Conservation (phyloP, 345 rosid genomes). For the Excoecaria agallocha region DNA sequence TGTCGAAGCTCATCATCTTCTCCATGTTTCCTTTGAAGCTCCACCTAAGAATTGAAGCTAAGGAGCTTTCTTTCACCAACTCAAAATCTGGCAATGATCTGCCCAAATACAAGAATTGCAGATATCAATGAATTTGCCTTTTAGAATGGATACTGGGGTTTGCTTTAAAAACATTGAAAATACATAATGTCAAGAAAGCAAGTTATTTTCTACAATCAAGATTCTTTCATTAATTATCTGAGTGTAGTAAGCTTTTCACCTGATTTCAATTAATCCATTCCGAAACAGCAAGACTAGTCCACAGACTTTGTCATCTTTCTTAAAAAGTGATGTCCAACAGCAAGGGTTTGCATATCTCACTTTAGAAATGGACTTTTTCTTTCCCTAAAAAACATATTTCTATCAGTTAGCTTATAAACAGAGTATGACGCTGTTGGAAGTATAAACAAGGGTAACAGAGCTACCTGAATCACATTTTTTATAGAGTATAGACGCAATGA, state of each 20-base stretch:
- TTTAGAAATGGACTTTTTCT: constrained; percentile 26
- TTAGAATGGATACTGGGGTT: neutral
- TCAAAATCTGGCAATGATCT: constrained; percentile 79
- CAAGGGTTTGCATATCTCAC: constrained; percentile 30
- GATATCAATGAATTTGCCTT: neutral
- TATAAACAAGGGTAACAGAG: constrained; percentile 14
- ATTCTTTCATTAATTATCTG: neutral
- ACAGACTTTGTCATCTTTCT: constrained; percentile 20
- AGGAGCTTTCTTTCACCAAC: constrained; percentile 62
- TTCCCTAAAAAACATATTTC: constrained; percentile 18
- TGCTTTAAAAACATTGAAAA: neutral
- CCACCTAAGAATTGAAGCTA: constrained; percentile 76
- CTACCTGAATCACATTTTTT: constrained; percentile 67
- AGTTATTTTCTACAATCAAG: neutral
- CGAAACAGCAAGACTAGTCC: constrained; percentile 23
- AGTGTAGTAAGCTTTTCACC: constrained; percentile 11
- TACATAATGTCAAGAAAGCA: neutral
- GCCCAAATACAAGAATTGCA: constrained; percentile 21
- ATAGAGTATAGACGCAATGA: constrained; percentile 32
- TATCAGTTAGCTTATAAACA: constrained; percentile 7
- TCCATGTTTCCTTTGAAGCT: constrained; percentile 67
- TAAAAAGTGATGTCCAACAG: constrained; percentile 23
- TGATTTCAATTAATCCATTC: constrained; percentile 29
- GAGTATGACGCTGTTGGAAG: constrained; percentile 1
- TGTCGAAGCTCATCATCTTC: constrained; percentile 54